Evolutionary conservation across 1,284 basidiomycete genomes (phyloP).

Genomic region (Macrocybe sp.): DNA sequence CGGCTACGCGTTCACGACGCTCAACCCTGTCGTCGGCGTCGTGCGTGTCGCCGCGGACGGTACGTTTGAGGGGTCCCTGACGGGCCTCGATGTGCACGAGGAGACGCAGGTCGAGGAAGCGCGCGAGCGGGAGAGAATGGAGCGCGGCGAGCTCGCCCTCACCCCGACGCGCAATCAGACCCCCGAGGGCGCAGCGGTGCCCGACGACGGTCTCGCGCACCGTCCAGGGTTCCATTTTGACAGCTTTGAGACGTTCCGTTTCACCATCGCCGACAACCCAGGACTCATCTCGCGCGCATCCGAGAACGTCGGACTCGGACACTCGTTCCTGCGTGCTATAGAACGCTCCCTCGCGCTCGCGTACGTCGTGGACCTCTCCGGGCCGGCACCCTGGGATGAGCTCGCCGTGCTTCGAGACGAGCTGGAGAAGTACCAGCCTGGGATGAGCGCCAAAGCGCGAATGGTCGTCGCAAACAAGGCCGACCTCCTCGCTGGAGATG

Average conservation of each 20-base stretch:
- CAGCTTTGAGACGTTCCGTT: constrained; percentile 70
- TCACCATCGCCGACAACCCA: constrained; percentile 97
- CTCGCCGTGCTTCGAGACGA: constrained; percentile 72
- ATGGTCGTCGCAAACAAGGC: constrained; percentile 95
- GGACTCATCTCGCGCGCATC: constrained; percentile 86
- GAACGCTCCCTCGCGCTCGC: constrained; percentile 89
- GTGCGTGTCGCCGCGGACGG: constrained; percentile 83
- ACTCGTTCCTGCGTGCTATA: constrained; percentile 90
- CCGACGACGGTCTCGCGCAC: constrained; percentile 11
- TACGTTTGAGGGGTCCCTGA: constrained; percentile 60
- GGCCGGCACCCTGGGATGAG: constrained; percentile 71
- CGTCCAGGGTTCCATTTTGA: constrained; percentile 44
- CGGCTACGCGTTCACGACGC: constrained; percentile 90
- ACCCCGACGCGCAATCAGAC: constrained; percentile 47
- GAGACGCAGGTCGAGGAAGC: constrained; percentile 66
- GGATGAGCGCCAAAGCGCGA: constrained; percentile 71
- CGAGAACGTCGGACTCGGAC: constrained; percentile 88
- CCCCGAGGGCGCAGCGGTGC: constrained; percentile 12
- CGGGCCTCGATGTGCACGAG: constrained; percentile 53
- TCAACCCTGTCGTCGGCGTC: constrained; percentile 94
- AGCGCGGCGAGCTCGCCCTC: constrained; percentile 45
- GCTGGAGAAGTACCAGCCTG: constrained; percentile 80
- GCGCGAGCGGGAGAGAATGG: constrained; percentile 39
- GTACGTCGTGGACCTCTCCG: constrained; percentile 89
- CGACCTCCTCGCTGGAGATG: constrained; percentile 63